These are phyloP conservation scores for Pichia gijzeniarum DNA, from an alignment of 805 yeast species.

Conservation along the genomic window DNA sequence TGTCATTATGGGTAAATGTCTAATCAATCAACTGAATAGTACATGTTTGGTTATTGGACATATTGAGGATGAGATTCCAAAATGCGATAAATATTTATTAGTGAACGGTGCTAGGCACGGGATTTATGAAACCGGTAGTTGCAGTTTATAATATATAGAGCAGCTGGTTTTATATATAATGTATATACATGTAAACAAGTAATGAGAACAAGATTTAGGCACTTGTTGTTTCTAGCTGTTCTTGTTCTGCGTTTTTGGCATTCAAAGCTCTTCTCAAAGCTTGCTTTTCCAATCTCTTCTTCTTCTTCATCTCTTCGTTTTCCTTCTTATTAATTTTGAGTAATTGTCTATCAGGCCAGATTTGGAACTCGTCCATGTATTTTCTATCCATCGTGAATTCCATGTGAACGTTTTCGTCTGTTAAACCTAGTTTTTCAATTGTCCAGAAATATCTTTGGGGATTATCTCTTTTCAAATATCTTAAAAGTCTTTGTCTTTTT, in stretches of 20 bases:
- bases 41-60: constrained; percentile 81
- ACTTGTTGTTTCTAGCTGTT: not conserved
- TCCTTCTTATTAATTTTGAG: constrained; percentile 50
- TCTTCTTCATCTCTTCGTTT: constrained; percentile 40
- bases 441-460: constrained; percentile 83
- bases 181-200: constrained; percentile 1
- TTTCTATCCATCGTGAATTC: constrained; percentile 79
- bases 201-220: not conserved
- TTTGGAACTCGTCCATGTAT: constrained; percentile 70
- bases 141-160: not conserved
- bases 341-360: constrained; percentile 68
- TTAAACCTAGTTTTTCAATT: constrained; percentile 79
- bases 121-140: constrained; percentile 25
- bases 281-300: constrained; percentile 40
- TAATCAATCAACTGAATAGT: constrained; percentile 49
- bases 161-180: not conserved
- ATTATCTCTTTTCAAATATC: constrained; percentile 73
- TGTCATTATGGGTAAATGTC: constrained; percentile 47
- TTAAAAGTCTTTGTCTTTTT: constrained; percentile 75
- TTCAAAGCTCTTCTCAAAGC: constrained; percentile 28
- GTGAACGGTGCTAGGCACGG: constrained; percentile 32
- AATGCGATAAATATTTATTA: constrained; percentile 47
- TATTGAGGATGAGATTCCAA: constrained; percentile 71
- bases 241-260: constrained; percentile 2
- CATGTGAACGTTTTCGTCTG: constrained; percentile 66